Percentiles rank a stretch among this genome's conserved stretches.
phyloP scores from a whole-genome alignment of 225 moss, liverwort and hornwort genomes.

The Marchantia polymorpha region DNA sequence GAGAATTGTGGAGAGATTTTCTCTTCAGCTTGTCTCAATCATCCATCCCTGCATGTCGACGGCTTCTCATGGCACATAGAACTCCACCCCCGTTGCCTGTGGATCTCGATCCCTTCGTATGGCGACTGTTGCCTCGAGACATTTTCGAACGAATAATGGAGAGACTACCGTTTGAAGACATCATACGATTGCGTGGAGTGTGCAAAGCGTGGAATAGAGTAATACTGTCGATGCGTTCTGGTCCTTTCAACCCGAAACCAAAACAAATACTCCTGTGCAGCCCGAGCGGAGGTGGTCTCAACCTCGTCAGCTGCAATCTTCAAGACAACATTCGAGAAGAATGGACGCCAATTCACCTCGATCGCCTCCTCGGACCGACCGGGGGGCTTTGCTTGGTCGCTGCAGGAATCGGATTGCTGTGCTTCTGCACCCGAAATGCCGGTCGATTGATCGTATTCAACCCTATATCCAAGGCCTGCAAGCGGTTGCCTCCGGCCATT shows the following conservation, averaged over 20 bases:
- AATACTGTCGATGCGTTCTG: constrained; percentile 25
- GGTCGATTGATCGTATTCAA: constrained; percentile 35
- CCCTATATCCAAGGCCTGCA: constrained; percentile 33
- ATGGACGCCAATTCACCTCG: constrained; percentile 25
- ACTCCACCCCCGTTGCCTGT: not conserved
- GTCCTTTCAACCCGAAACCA: constrained; percentile 25
- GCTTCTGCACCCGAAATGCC: constrained; percentile 31
- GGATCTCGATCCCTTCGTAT: constrained; percentile 28
- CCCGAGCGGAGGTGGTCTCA: constrained; percentile 32
- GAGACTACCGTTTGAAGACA: constrained; percentile 29
- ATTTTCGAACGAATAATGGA: constrained; percentile 30
- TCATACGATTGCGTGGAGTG: constrained; percentile 25
- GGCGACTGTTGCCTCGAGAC: constrained; percentile 27
- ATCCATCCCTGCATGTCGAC: not conserved
- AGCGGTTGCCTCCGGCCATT: constrained; percentile 27
- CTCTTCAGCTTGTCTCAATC: not conserved
- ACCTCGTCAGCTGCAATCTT: constrained; percentile 28
- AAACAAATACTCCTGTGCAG: constrained; percentile 36
- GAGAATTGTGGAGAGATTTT: not conserved
- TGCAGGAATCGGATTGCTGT: constrained; percentile 30
- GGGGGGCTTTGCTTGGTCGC: constrained; percentile 38
- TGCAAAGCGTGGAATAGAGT: constrained; percentile 36
- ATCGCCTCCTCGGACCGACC: constrained; percentile 17
- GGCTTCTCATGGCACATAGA: constrained; percentile 1
- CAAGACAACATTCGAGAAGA: constrained; percentile 28